phyloP scores from a whole-genome alignment of 352 stramenopile genomes.

The Phytophthora colocasiae region DNA sequence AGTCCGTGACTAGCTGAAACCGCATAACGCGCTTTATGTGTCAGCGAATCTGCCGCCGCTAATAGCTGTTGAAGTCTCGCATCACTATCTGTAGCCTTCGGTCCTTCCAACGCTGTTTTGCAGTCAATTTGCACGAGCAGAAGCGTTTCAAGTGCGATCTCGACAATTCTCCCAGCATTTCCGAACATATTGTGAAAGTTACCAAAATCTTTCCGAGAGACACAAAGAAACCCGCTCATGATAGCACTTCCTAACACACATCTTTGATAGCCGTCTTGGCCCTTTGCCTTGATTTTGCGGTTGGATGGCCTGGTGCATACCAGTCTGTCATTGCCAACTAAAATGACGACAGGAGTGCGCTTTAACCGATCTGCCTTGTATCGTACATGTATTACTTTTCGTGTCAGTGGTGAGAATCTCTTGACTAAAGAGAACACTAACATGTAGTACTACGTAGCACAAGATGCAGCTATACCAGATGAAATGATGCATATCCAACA shows the following conservation, averaged over 20 bases:
- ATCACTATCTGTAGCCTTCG: not conserved
- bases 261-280: too few species aligned
- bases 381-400: too few species aligned
- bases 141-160: constrained; percentile 29
- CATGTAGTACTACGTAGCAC: too few species aligned
- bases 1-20: constrained; percentile 1
- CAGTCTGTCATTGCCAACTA: not conserved
- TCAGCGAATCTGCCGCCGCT: constrained; percentile 15
- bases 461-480: too few species aligned
- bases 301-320: not conserved
- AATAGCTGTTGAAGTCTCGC: constrained; percentile 24
- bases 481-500: too few species aligned
- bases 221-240: constrained; percentile 44
- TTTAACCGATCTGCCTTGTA: too few species aligned
- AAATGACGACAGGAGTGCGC: too few species aligned
- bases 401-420: too few species aligned
- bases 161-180: constrained; percentile 5
- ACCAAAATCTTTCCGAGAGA: constrained; percentile 29
- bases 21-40: constrained; percentile 7
- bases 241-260: too few species aligned
- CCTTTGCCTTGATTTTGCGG: not conserved
- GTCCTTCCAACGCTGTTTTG: constrained; percentile 7
- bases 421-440: too few species aligned
- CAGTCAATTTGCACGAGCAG: constrained; percentile 46
- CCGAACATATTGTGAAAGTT: constrained; percentile 4